A percentile compares a stretch with the other conserved stretches of the same genome.
Conservation (phyloP, 139 green algal species). For the Trebouxia sp. region DNA sequence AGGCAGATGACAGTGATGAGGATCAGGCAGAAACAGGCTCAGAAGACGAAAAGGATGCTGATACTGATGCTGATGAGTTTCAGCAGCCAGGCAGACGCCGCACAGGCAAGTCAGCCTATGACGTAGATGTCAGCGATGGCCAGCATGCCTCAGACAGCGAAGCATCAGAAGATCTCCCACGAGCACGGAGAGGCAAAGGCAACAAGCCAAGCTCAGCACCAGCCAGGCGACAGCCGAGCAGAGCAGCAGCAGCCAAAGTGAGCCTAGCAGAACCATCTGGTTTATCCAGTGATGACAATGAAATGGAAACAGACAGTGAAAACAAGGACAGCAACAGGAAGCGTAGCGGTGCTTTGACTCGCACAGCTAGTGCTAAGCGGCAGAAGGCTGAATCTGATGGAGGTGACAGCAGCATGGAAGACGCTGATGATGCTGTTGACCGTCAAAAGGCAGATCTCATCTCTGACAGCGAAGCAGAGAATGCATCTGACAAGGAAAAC, state of each 20-base stretch:
- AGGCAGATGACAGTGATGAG: neutral
- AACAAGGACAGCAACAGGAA: neutral
- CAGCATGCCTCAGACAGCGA: neutral
- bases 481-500: slow-evolving; percentile 13
- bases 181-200: neutral
- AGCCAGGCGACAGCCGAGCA: neutral
- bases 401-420: neutral
- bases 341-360: neutral
- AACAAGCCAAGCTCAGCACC: neutral
- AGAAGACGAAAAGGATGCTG: neutral
- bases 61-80: slow-evolving; percentile 19
- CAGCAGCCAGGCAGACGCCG: neutral
- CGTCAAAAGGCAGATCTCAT: neutral
- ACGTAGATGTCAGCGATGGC: neutral
- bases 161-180: neutral
- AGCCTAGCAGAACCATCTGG: neutral
- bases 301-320: too few species aligned
- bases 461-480: neutral
- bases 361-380: neutral
- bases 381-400: neutral
- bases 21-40: neutral
- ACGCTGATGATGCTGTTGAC: neutral
- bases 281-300: too few species aligned
- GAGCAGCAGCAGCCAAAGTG: neutral
- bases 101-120: neutral